Evolutionary conservation across 257 asterid species (phyloP).

Genomic region (Fraxinus excelsior): DNA sequence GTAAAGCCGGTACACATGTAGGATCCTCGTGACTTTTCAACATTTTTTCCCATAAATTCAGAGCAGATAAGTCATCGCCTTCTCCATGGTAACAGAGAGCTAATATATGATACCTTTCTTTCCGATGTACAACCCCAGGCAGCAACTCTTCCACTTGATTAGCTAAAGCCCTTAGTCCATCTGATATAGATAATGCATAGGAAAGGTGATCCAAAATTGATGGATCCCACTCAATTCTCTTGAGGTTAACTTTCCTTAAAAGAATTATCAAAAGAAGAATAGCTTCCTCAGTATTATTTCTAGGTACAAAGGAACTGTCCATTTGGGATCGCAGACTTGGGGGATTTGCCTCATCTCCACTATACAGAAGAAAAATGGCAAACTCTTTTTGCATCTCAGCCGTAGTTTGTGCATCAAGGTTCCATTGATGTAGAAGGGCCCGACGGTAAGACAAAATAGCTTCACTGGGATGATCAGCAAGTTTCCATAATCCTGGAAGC

Average conservation of each 20-base stretch:
- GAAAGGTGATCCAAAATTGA: constrained; percentile 80
- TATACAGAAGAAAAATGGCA: constrained; percentile 75
- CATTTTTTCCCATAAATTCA: constrained; percentile 65
- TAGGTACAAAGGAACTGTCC: constrained; percentile 76
- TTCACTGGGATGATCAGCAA: constrained; percentile 67
- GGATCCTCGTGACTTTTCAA: constrained; percentile 46
- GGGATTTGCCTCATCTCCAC: constrained; percentile 71
- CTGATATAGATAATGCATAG: constrained; percentile 77
- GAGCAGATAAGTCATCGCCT: constrained; percentile 62
- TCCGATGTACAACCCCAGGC: constrained; percentile 62
- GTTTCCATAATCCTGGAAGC: constrained; percentile 89
- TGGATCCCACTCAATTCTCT: constrained; percentile 80
- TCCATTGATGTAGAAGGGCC: constrained; percentile 83
- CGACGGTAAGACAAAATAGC: constrained; percentile 78
- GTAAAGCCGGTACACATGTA: constrained; percentile 48
- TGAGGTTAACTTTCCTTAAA: constrained; percentile 56
- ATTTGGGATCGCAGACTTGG: constrained; percentile 74
- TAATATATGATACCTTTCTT: constrained; percentile 59
- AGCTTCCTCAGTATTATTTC: constrained; percentile 80
- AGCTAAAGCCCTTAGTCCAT: constrained; percentile 70
- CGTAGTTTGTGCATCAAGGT: constrained; percentile 68
- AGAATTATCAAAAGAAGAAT: constrained; percentile 78
- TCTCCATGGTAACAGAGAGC: constrained; percentile 84
- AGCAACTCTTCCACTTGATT: constrained; percentile 80
- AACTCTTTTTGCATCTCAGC: constrained; percentile 84